Evolutionary conservation across 2,329 filamentous ascomycete species (phyloP), one percentile per base, ranked within the genome.

Genomic region (Epichloe coenophiala): DNA sequence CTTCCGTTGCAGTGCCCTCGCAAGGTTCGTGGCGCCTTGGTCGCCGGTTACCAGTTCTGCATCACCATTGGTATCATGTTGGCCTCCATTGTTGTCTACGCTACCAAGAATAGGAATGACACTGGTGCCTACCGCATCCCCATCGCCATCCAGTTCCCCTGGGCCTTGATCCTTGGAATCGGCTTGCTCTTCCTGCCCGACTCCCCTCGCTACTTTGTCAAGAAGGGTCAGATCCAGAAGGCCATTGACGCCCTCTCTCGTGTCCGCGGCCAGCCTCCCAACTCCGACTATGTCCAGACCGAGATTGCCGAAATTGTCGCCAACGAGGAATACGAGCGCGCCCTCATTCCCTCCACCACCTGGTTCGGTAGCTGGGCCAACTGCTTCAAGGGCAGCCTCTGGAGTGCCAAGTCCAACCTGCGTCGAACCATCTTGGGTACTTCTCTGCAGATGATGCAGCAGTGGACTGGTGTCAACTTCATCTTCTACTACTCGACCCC

Each of bases 391-490:
- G 78, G 86, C 57, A 77, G 80, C 58, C 72, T 88, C 56, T 71
- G 60, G 54, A 75, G 76, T 51, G 71, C 75, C 55, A 83, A 81
- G 57, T 81, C 80, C 55, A 88, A 81, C 73, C 64, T 86, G 51
- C 83, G 84, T 61, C 78, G 81, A 57, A 84, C 83, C 27, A 80
- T 87, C 53, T 74, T 88, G 43, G 84, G 84, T 60, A 84, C 80
- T 43, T 83, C 81, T 27, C 73, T 87, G 36, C 84, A 88, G 73
- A 87, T 87, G 83, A 86, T 87, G 82, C 84, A 87, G 68, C 83
- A 86, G 68, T 79, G 78, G 80, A 90, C 86, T 27, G 87, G 88
- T 74, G 85, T 95, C 70, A 95, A 95, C 77, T 94, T 91, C 70
- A 87, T 93, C 75, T 93, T 90, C 74, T 86, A 88, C 72, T 88